These are phyloP conservation scores for Lactuca sativa DNA, from an alignment of 129 eudicot genomes.

Conservation along the genomic window DNA sequence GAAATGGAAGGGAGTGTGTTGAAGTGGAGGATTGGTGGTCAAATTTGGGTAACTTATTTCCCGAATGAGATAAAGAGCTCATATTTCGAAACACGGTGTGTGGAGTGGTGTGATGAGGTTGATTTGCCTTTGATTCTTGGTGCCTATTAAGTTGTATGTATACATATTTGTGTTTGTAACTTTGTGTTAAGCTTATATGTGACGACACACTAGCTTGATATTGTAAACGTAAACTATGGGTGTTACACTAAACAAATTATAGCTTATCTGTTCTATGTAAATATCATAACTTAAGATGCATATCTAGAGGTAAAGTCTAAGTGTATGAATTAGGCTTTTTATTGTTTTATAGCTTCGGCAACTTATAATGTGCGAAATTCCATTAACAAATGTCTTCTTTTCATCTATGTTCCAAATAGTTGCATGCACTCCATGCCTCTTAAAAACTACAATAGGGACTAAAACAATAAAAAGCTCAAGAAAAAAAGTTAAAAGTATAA, in stretches of 20 bases:
- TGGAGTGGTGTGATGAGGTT: slow-evolving; percentile 92
- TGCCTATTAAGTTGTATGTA: slow-evolving; percentile 12
- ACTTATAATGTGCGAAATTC: no score
- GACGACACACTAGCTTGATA: not conserved
- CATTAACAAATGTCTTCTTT: no score
- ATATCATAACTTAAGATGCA: no score
- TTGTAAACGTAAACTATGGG: slow-evolving; percentile 9
- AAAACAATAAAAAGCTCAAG: no score
- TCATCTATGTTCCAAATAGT: no score
- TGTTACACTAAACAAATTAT: not conserved
- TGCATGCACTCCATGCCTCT: no score
- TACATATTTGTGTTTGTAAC: not conserved
- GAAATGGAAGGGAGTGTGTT: slow-evolving; percentile 98
- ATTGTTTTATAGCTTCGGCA: no score
- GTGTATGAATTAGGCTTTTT: no score
- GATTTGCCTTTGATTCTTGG: slow-evolving; percentile 69
- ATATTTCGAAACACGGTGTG: slow-evolving; percentile 76
- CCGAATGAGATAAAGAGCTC: slow-evolving; percentile 65
- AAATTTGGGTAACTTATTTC: slow-evolving; percentile 70
- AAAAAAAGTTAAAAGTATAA: no score
- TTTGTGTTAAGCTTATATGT: slow-evolving; percentile 5
- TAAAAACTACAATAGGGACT: no score
- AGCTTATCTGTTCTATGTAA: not conserved
- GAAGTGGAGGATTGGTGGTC: slow-evolving; percentile 92
- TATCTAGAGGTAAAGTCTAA: no score